Evolutionary conservation across 2,329 filamentous ascomycete species (phyloP).

Genomic region (Verticillium longisporum): DNA sequence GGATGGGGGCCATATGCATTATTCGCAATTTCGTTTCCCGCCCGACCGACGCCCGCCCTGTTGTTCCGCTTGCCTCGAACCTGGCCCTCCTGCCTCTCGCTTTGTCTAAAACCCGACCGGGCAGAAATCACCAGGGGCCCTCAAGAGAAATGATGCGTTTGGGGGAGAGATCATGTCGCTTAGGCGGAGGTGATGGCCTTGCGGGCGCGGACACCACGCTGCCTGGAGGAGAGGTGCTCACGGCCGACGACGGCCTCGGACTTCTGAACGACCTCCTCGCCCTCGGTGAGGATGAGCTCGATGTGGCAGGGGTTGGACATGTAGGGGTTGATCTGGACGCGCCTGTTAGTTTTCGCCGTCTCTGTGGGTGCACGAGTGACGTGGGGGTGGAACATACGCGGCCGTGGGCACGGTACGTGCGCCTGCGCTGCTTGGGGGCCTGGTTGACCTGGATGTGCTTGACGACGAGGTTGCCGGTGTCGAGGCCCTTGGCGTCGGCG

Average conservation of each 20-base stretch:
- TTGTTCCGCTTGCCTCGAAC: background rate
- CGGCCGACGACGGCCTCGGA: conserved; percentile 60
- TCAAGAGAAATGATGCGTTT: background rate
- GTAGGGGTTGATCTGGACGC: conserved; percentile 91
- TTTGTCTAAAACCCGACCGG: background rate
- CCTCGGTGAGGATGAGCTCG: conserved; percentile 98
- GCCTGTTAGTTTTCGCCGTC: background rate
- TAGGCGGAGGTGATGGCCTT: conserved; percentile 61
- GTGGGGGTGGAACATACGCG: conserved; percentile 65
- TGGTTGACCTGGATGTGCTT: conserved; percentile 99
- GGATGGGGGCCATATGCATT: background rate
- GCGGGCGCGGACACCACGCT: conserved; percentile 69
- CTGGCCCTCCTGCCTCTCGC: background rate
- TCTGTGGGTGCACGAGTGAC: background rate
- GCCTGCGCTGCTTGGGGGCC: conserved; percentile 97
- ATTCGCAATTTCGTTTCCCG: background rate
- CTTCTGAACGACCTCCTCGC: conserved; percentile 93
- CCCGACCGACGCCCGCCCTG: background rate
- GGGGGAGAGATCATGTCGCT: conserved; percentile 14
- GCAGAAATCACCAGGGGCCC: background rate
- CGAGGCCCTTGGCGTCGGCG: conserved; percentile 93
- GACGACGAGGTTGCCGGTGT: conserved; percentile 94
- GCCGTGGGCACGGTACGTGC: conserved; percentile 99
- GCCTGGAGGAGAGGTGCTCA: conserved; percentile 76
- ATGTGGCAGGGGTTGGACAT: conserved; percentile 99